Evolutionary conservation across 306 rosid genomes (phyloP).

Genomic region (Pyrus pyrifolia): DNA sequence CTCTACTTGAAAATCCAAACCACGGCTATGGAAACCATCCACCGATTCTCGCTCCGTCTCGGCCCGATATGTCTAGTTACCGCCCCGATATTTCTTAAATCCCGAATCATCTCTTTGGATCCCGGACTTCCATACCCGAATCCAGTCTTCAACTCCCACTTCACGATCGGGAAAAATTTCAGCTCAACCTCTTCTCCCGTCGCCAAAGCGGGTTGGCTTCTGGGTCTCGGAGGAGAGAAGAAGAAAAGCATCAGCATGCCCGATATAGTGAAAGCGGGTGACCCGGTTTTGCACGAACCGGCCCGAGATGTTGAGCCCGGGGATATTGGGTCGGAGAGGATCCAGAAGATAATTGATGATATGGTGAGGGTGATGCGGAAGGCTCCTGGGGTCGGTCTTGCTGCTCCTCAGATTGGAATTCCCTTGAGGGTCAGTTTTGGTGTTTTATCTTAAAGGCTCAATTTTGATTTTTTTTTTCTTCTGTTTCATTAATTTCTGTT

Average conservation of each 20-base stretch:
- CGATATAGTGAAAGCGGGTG: constrained; percentile 81
- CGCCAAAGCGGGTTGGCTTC: constrained; percentile 76
- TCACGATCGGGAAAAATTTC: constrained; percentile 11
- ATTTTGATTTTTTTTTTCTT: background rate
- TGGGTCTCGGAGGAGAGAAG: constrained; percentile 46
- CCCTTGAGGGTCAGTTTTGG: constrained; percentile 54
- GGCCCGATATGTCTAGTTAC: constrained; percentile 14
- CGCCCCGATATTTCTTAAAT: constrained; percentile 14
- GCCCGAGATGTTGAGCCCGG: constrained; percentile 53
- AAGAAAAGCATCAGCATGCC: constrained; percentile 45
- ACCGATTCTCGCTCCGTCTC: constrained; percentile 37
- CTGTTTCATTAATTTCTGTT: background rate
- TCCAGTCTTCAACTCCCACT: constrained; percentile 4
- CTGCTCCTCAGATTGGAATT: constrained; percentile 94
- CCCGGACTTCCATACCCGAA: background rate
- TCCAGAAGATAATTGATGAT: constrained; percentile 79
- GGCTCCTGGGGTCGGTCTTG: constrained; percentile 89
- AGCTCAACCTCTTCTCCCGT: constrained; percentile 27
- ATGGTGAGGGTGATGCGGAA: constrained; percentile 74
- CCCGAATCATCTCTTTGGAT: background rate
- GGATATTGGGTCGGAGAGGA: constrained; percentile 61
- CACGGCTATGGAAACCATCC: constrained; percentile 42
- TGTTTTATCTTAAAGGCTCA: background rate
- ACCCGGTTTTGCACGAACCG: constrained; percentile 86
- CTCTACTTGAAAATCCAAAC: background rate